Evolutionary conservation across 2,329 filamentous ascomycete genomes (phyloP), one percentile per base, ranked within the genome.

Genomic region (Pseudocercospora pini-densiflorae): DNA sequence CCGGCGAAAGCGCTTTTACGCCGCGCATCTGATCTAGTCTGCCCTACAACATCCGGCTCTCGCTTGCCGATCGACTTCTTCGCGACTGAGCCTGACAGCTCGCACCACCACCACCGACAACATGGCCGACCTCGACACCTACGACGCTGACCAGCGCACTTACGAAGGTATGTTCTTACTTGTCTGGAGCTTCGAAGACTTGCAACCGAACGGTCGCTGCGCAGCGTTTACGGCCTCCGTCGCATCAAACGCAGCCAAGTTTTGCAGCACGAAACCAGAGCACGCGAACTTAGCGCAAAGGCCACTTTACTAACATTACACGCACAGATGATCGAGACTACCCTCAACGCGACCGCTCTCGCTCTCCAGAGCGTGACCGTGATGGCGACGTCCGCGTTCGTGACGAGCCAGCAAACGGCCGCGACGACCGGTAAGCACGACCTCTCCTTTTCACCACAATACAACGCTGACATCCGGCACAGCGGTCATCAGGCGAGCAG

Each of bases 391-490:
- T 69, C 33, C 69, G 70, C 29, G 67, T 86, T 72, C 88, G 89
- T 75, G 90, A 88, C 77, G 86, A 88, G 72, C 90, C 88, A 64
- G 86, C 88, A 67, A 87, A 86, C 73, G 87, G 84, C 70, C 87
- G 88, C 74, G 83, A 82, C 70, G 79, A 83, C 74, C 82, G 85
- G 84, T 86, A 80, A 76, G 77, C 27, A 49, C 45, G n/a, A 24
- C 47, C 33, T 57, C 21, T 14, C 40, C 19, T 33, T 43, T 31
- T 23, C 36, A 23, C n/a, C 54, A 31, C 31, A 7, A 7, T 19
- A 24, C 43, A 21, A n/a, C 14, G 21, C n/a, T 33, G 29, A 45
- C 58, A 27, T 36, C 23, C 16, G 55, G 12, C n/a, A 19, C 65
- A 63, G 61, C 57, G 55, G 29, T 27, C 51, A 62, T 53, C 61